These are phyloP conservation scores for Aspergillus intermedius DNA, from an alignment of 2,329 filamentous ascomycete genomes.

Conservation along the genomic window DNA sequence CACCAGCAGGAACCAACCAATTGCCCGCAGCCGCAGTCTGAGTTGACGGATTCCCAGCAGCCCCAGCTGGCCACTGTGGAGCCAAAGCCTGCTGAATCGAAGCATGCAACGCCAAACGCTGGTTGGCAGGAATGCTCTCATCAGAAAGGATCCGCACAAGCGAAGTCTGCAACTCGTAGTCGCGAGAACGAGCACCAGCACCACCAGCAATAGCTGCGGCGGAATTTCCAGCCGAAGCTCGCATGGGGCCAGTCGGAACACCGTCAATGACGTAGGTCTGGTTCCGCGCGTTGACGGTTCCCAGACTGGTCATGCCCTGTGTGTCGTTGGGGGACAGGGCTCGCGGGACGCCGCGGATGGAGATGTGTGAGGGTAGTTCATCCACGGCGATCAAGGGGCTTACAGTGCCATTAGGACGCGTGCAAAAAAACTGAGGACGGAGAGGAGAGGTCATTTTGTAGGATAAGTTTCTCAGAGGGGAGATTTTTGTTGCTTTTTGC, in stretches of 20 bases:
- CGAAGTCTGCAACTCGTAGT: conserved; percentile 14
- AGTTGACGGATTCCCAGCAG: conserved; percentile 7
- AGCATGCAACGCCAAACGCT: conserved; percentile 16
- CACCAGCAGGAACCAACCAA: neutral
- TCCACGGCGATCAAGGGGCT: conserved; percentile 41
- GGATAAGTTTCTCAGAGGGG: neutral
- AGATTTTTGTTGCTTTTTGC: neutral
- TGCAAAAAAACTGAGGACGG: conserved; percentile 37
- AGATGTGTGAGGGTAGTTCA: conserved; percentile 35
- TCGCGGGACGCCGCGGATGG: conserved; percentile 33
- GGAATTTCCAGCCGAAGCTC: neutral
- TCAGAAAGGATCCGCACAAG: conserved; percentile 17
- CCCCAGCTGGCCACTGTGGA: conserved; percentile 12
- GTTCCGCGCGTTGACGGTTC: conserved; percentile 24
- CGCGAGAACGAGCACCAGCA: conserved; percentile 8
- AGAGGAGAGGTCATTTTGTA: conserved; percentile 18
- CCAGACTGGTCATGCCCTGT: conserved; percentile 39
- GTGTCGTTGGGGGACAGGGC: conserved; percentile 31
- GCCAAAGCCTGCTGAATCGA: conserved; percentile 15
- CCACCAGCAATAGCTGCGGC: neutral
- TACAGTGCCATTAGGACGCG: conserved; percentile 35
- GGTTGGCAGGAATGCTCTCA: conserved; percentile 11
- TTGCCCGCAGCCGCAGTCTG: neutral
- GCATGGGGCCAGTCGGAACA: neutral
- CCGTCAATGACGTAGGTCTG: conserved; percentile 32